Percentiles rank a stretch among this genome's conserved stretches.
Evolutionary conservation across 176 grass and related monocot species (phyloP).

Genomic region (Poa pratensis): DNA sequence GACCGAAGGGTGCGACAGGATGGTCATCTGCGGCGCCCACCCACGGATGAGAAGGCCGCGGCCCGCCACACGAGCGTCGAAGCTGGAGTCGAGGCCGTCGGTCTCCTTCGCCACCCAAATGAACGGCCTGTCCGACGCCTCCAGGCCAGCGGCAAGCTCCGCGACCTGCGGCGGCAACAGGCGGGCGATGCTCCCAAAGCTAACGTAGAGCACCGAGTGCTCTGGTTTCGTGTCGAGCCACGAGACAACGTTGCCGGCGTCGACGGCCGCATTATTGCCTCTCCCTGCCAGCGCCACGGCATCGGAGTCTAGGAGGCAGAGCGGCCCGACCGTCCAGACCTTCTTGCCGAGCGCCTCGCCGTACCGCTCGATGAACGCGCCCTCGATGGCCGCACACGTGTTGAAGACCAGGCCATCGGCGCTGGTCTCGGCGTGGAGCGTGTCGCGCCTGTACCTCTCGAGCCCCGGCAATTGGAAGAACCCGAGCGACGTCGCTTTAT

Average conservation of each 20-base stretch:
- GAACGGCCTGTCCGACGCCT: conserved; percentile 50
- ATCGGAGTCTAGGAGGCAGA: not conserved
- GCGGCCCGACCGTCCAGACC: not conserved
- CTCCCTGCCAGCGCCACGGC: not conserved
- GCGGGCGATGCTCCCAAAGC: conserved; percentile 61
- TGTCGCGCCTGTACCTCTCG: conserved; percentile 16
- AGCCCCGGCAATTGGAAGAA: conserved; percentile 32
- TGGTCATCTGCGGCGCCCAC: conserved; percentile 61
- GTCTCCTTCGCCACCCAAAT: conserved; percentile 48
- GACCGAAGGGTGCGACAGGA: conserved; percentile 49
- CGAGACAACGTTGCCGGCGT: not conserved
- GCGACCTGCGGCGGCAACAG: conserved; percentile 34
- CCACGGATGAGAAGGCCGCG: conserved; percentile 48
- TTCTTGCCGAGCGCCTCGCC: conserved; percentile 1
- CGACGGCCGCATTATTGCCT: conserved; percentile 12
- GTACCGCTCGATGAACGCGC: conserved; percentile 11
- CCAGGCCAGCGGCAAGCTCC: conserved; percentile 57
- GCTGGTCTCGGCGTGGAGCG: not conserved
- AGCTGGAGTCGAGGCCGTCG: conserved; percentile 3
- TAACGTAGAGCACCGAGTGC: conserved; percentile 50
- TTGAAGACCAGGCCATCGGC: conserved; percentile 39
- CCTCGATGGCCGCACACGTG: conserved; percentile 33
- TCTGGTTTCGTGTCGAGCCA: conserved; percentile 39
- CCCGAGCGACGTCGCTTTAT: conserved; percentile 31
- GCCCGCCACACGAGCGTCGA: conserved; percentile 12